Evolutionary conservation across 208 protist genomes (phyloP).

Genomic region (Leishmania martiniquensis): DNA sequence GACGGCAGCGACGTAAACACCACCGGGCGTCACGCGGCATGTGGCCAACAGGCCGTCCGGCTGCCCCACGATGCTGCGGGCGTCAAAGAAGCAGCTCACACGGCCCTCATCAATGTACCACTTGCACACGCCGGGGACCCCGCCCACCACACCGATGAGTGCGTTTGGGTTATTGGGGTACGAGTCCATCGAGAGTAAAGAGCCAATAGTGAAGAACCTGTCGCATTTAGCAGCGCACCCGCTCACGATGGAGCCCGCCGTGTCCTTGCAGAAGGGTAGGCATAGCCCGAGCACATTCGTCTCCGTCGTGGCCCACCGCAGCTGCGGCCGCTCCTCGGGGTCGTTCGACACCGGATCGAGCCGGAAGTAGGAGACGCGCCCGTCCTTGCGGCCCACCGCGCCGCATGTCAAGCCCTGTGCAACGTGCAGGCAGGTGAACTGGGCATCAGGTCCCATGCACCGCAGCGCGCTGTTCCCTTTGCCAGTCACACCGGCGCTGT

Average conservation of each 20-base stretch:
- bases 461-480: conserved; percentile 36
- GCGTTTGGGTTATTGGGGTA: conserved; percentile 79
- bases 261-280: conserved; percentile 43
- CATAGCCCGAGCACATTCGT: conserved; percentile 64
- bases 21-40: conserved; percentile 72
- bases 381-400: conserved; percentile 66
- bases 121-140: conserved; percentile 75
- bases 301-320: conserved; percentile 58
- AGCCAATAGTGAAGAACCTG: conserved; percentile 54
- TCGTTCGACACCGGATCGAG: conserved; percentile 39
- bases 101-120: conserved; percentile 82
- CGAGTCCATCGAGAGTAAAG: conserved; percentile 73
- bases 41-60: conserved; percentile 38
- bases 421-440: conserved; percentile 73
- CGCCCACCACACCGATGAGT: conserved; percentile 70
- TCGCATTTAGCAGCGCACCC: conserved; percentile 15
- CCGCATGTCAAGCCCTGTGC: conserved; percentile 79
- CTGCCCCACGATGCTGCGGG: conserved; percentile 23
- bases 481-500: conserved; percentile 33
- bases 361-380: conserved; percentile 73
- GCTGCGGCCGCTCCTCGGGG: conserved; percentile 38
- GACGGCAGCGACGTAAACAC: conserved; percentile 67
- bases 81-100: conserved; percentile 74
- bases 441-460: conserved; percentile 23
- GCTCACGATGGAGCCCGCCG: conserved; percentile 23